Conservation (phyloP, 192 early-diverging fungal species). For the Haplosporangium gracile region DNA sequence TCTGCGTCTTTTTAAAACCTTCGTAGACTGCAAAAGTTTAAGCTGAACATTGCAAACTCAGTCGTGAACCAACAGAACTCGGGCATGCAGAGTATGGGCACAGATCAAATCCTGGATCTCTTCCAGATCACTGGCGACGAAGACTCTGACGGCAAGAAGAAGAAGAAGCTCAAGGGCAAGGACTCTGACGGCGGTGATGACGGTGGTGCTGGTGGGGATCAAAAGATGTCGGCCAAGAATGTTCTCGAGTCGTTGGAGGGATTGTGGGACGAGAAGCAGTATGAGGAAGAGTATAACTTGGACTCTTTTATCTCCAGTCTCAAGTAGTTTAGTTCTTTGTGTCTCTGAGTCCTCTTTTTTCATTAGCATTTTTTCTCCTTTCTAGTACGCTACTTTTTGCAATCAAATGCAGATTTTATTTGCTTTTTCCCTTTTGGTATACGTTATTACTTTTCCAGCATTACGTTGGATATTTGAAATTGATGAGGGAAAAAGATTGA, state of each 20-base stretch:
- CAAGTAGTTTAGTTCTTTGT: constrained; percentile 19
- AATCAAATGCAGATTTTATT: background rate
- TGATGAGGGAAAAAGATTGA: too few species aligned
- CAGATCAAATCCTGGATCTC: constrained; percentile 94
- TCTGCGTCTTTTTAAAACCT: background rate
- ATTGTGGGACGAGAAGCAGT: constrained; percentile 93
- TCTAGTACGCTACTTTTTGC: too few species aligned
- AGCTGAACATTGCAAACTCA: constrained; percentile 95
- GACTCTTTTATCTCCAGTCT: constrained; percentile 75
- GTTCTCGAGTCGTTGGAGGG: constrained; percentile 83
- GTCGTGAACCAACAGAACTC: constrained; percentile 98
- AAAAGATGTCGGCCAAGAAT: constrained; percentile 72
- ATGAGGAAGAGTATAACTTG: constrained; percentile 88
- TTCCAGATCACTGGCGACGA: constrained; percentile 81
- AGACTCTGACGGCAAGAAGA: constrained; percentile 48
- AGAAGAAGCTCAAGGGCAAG: constrained; percentile 42
- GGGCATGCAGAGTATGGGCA: constrained; percentile 94
- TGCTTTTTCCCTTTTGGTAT: too few species aligned
- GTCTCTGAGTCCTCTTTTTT: background rate
- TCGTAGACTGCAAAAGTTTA: constrained; percentile 93
- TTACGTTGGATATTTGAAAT: too few species aligned
- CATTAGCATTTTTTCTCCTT: constrained; percentile 1
- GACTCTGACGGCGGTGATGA: constrained; percentile 20
- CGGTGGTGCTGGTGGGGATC: constrained; percentile 59
- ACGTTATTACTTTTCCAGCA: too few species aligned